Base-by-base conservation (phyloP, 768 basidiomycete species). In the Xerocomus potaroensis region DNA sequence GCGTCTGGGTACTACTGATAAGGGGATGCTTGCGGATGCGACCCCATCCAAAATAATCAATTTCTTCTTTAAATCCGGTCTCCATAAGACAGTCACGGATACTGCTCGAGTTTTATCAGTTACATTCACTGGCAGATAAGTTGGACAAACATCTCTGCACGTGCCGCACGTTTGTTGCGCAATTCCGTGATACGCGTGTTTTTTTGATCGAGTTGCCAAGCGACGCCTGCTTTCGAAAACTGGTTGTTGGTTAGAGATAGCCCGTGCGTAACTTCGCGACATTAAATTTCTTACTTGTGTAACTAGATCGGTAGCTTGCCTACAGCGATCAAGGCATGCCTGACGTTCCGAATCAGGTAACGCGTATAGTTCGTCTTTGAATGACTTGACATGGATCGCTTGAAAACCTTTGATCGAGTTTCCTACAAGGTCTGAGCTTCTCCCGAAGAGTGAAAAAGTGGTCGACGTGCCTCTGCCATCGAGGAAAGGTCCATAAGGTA, bases 1-100 rank as follows among this genome's bases (percentile, higher is more conserved):
- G 33, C 34, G 43, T 21, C 21, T 55, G 65, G 4, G 62, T 54
- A 36, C 23, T 57, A 34, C 49, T 61, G 34, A 67, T 65, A 26
- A 63, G 43, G 12, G 59, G 46, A 44, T 66, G 66, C 30, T 49
- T 59, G 50, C 61, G 53, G 15, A 65, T 57, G 19, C 61, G 66
- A 19, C 63, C 59, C 64, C 64, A 67, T 19, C 59, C 59, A 47
- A 66, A 61, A 53, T 55, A 32, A 33, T 61, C 53, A 3, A 65
- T 59, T 34, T 68, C 63, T 32, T 63, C 54, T 42, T 26, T 24
- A 22, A 66, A 65, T 7, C 59, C 59, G 16, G 43, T 14, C 16
- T 50, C 34, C 14, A 57, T 26, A 27, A 65, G 55, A 40, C 22
- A 32, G 14, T 53, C 43, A 27, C 19, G 53, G 14, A 65, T 54